Conservation (phyloP, 257 asterid genomes). For the Solanum verrucosum region DNA sequence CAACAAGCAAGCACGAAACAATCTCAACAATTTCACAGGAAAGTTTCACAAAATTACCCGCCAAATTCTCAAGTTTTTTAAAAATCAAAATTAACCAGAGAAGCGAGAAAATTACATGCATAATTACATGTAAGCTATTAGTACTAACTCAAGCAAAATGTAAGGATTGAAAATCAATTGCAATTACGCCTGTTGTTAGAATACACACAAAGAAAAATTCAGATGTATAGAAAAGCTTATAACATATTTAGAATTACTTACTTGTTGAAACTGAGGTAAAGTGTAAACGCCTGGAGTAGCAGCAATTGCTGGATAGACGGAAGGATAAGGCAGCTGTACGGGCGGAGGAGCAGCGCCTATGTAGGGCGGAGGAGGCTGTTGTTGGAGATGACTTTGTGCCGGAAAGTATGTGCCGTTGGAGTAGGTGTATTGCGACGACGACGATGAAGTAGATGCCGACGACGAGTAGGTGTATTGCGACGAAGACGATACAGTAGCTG, state of each 20-base stretch:
- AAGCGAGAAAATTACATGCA: background rate
- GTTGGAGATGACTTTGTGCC: slow-evolving; percentile 87
- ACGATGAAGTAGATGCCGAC: background rate
- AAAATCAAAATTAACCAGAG: background rate
- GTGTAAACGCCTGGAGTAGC: slow-evolving; percentile 13
- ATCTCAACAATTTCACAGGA: background rate
- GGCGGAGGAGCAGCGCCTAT: slow-evolving; percentile 58
- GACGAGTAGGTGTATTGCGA: slow-evolving; percentile 50
- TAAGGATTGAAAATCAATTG: background rate
- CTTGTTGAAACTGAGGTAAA: slow-evolving; percentile 27
- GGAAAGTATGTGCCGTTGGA: slow-evolving; percentile 67
- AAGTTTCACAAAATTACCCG: background rate
- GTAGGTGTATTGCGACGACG: slow-evolving; percentile 49
- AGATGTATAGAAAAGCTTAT: background rate
- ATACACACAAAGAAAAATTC: background rate
- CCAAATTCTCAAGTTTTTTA: no score
- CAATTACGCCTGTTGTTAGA: background rate
- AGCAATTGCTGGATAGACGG: slow-evolving; percentile 19
- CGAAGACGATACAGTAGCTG: background rate
- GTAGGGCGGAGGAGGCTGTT: slow-evolving; percentile 41
- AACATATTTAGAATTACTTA: background rate
- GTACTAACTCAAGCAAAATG: background rate
- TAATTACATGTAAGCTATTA: background rate
- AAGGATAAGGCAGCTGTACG: slow-evolving; percentile 8
- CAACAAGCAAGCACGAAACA: background rate